phyloP scores from a whole-genome alignment of 306 rosid genomes.

The Trichosanthes cucumerina region DNA sequence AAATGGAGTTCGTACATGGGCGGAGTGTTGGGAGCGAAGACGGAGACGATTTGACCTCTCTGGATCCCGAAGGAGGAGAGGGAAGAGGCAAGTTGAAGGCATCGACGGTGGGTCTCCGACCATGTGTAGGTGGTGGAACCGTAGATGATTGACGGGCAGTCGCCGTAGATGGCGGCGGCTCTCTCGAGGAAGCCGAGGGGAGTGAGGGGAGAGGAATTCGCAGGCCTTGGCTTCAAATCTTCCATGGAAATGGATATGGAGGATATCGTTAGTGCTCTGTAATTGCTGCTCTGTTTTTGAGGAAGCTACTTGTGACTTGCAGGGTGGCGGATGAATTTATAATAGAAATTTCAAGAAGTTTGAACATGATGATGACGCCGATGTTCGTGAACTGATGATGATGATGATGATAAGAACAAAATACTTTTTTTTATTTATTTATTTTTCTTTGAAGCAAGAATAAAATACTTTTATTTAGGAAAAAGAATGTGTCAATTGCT shows the following conservation, averaged over 20 bases:
- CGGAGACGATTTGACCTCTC: constrained; percentile 41
- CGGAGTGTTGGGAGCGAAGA: constrained; percentile 47
- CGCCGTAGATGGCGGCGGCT: constrained; percentile 33
- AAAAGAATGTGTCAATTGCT: too few species aligned
- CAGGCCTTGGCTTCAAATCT: constrained; percentile 13
- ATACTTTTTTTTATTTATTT: too few species aligned
- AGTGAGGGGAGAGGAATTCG: constrained; percentile 42
- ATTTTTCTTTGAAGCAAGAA: too few species aligned
- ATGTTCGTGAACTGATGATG: too few species aligned
- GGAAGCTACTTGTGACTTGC: background rate
- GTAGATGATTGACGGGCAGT: constrained; percentile 33
- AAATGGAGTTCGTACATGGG: constrained; percentile 72
- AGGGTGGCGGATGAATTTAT: too few species aligned
- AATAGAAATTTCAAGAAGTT: too few species aligned
- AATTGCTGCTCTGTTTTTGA: background rate
- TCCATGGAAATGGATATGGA: background rate
- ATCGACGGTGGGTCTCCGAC: constrained; percentile 51
- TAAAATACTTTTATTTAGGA: too few species aligned
- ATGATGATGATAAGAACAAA: too few species aligned
- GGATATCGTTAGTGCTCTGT: background rate
- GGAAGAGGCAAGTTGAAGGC: constrained; percentile 57
- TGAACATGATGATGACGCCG: too few species aligned
- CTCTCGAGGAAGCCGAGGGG: constrained; percentile 45
- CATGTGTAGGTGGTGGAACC: constrained; percentile 32
- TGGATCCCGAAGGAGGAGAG: constrained; percentile 24